Evolutionary conservation across 306 rosid species (phyloP).

Genomic region (Dalbergia oliveri): DNA sequence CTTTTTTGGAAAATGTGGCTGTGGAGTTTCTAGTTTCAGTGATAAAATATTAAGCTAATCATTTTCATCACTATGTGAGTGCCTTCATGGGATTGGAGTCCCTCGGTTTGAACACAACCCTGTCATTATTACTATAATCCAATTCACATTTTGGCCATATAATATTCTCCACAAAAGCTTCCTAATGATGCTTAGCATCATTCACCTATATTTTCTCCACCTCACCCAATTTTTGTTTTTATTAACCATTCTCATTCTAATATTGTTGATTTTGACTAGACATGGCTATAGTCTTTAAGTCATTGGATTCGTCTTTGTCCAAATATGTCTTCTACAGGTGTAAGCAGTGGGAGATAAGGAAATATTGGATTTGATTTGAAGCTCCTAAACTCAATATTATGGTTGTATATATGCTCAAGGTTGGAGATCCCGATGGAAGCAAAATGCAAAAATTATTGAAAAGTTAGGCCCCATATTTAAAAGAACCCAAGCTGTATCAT

Average conservation of each 20-base stretch:
- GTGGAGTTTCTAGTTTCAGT: slow-evolving; percentile 52
- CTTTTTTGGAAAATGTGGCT: slow-evolving; percentile 62
- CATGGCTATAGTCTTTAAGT: slow-evolving; percentile 38
- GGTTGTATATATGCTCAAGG: background rate
- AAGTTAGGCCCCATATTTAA: background rate
- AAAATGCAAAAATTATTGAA: slow-evolving; percentile 4
- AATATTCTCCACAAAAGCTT: slow-evolving; percentile 42
- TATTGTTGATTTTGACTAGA: slow-evolving; percentile 37
- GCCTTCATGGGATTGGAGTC: slow-evolving; percentile 66
- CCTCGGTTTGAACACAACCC: slow-evolving; percentile 56
- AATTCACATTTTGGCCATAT: slow-evolving; percentile 8
- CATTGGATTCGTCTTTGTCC: slow-evolving; percentile 45
- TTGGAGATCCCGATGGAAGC: slow-evolving; percentile 1
- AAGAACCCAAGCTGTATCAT: slow-evolving; percentile 7
- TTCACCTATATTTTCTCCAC: slow-evolving; percentile 46
- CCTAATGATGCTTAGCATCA: slow-evolving; percentile 46
- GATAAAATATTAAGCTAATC: slow-evolving; percentile 69
- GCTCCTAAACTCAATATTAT: slow-evolving; percentile 16
- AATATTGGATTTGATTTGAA: slow-evolving; percentile 30
- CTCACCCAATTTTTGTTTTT: slow-evolving; percentile 36
- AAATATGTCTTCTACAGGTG: slow-evolving; percentile 16
- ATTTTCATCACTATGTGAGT: slow-evolving; percentile 62
- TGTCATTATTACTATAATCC: slow-evolving; percentile 45
- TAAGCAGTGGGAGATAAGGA: background rate
- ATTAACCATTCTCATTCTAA: background rate